Evolutionary conservation across 495 filamentous ascomycete genomes (phyloP).

Genomic region (Penicillium cataractarum): DNA sequence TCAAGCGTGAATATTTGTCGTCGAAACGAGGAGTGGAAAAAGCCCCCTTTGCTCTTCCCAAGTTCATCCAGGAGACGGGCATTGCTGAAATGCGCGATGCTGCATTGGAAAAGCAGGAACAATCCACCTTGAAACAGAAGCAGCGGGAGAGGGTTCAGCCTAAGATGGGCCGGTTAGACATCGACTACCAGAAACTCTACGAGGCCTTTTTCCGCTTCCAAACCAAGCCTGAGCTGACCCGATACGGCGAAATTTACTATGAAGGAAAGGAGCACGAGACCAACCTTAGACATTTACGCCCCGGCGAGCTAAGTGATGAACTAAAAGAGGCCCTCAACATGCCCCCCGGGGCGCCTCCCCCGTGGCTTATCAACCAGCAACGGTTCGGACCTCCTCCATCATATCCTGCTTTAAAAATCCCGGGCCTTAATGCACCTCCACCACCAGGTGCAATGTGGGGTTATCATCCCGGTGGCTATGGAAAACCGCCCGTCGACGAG

Average conservation of each 20-base stretch:
- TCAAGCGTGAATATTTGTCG: slow-evolving; percentile 95
- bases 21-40: slow-evolving; percentile 97
- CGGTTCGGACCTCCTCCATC: slow-evolving; percentile 90
- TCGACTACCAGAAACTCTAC: slow-evolving; percentile 97
- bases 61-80: slow-evolving; percentile 97
- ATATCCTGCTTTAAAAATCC: slow-evolving; percentile 90
- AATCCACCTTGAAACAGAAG: slow-evolving; percentile 89
- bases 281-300: slow-evolving; percentile 84
- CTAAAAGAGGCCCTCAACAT: slow-evolving; percentile 94
- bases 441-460: slow-evolving; percentile 95
- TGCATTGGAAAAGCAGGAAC: slow-evolving; percentile 90
- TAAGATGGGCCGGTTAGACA: slow-evolving; percentile 96
- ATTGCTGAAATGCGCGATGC: slow-evolving; percentile 98
- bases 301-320: slow-evolving; percentile 87
- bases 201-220: slow-evolving; percentile 98
- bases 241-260: slow-evolving; percentile 97
- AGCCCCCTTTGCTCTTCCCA: slow-evolving; percentile 85
- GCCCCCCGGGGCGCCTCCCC: slow-evolving; percentile 88
- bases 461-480: slow-evolving; percentile 93
- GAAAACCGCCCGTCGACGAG: slow-evolving; percentile 93
- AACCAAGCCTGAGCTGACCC: slow-evolving; percentile 89
- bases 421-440: slow-evolving; percentile 92
- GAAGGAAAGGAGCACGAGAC: slow-evolving; percentile 99
- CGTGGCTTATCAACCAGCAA: slow-evolving; percentile 97
- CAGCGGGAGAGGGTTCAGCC: slow-evolving; percentile 92